Evolutionary conservation across 768 basidiomycete species (phyloP).

Genomic region (Polyporus arcularius): DNA sequence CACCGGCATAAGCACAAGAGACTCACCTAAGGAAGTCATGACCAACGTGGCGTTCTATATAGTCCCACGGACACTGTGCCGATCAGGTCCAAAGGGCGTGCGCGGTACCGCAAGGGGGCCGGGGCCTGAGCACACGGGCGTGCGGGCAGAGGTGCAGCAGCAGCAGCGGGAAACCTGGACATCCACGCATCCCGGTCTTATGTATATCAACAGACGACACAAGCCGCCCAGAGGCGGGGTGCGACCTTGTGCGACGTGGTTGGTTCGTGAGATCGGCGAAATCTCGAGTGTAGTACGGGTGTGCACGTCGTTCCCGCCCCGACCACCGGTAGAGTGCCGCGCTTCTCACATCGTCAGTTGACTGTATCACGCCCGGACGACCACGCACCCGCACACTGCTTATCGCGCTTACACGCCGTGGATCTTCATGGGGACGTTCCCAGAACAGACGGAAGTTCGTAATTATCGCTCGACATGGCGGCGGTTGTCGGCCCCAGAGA

Average conservation of each 20-base stretch:
- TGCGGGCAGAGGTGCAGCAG: background rate
- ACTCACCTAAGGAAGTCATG: background rate
- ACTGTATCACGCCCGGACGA: slow-evolving; percentile 21
- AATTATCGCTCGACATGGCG: background rate
- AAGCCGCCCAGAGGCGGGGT: slow-evolving; percentile 2
- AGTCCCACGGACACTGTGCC: background rate
- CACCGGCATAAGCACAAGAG: background rate
- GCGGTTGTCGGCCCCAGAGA: background rate
- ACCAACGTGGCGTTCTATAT: background rate
- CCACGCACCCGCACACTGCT: slow-evolving; percentile 2
- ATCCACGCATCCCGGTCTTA: slow-evolving; percentile 4
- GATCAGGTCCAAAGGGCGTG: background rate
- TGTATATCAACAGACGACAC: background rate
- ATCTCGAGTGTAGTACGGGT: slow-evolving; percentile 28
- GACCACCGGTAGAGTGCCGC: slow-evolving; percentile 16
- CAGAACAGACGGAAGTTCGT: slow-evolving; percentile 4
- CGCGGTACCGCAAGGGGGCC: too few relatives aligned
- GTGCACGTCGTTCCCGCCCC: slow-evolving; percentile 18
- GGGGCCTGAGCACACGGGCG: background rate
- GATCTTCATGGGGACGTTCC: slow-evolving; percentile 13
- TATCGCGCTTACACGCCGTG: slow-evolving; percentile 17
- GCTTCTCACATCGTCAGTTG: slow-evolving; percentile 24
- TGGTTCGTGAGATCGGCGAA: slow-evolving; percentile 28
- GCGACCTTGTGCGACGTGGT: slow-evolving; percentile 2
- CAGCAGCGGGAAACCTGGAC: slow-evolving; percentile 5